phyloP scores from a whole-genome alignment of 1,284 basidiomycete species.

The Austroboletus niveus region DNA sequence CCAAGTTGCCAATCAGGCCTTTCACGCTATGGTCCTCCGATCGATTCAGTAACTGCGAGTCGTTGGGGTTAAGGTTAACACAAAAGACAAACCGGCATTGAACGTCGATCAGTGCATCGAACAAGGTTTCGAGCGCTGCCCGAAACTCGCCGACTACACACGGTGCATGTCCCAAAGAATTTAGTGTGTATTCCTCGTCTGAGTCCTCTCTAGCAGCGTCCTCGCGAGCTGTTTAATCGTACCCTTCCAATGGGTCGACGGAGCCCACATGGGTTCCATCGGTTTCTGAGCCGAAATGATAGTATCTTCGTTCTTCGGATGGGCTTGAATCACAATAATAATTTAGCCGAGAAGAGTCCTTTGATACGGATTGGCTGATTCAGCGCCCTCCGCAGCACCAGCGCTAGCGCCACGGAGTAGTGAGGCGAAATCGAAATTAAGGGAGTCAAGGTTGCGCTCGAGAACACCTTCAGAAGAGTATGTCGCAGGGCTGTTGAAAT shows the following conservation, averaged over 20 bases:
- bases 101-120: no score
- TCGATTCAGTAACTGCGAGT: constrained; percentile 32
- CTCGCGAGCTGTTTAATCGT: constrained; percentile 63
- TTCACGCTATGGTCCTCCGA: constrained; percentile 90
- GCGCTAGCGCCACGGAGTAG: no score
- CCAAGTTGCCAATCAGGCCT: constrained; percentile 84
- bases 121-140: no score
- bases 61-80: no score
- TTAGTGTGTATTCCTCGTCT: constrained; percentile 39
- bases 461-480: no score
- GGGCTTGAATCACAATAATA: constrained; percentile 88
- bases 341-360: constrained; percentile 83
- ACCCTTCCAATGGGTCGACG: constrained; percentile 36
- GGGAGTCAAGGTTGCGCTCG: no score
- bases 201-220: constrained; percentile 44
- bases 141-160: constrained; percentile 86
- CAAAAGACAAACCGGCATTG: no score
- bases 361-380: constrained; percentile 83
- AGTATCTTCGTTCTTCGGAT: constrained; percentile 90
- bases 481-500: no score
- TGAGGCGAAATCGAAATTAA: no score
- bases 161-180: constrained; percentile 42
- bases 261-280: constrained; percentile 80
- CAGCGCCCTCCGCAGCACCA: no score
- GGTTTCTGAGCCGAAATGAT: constrained; percentile 84